phyloP scores from a whole-genome alignment of 441 rosid genomes.

The Arabidopsis hybrid region DNA sequence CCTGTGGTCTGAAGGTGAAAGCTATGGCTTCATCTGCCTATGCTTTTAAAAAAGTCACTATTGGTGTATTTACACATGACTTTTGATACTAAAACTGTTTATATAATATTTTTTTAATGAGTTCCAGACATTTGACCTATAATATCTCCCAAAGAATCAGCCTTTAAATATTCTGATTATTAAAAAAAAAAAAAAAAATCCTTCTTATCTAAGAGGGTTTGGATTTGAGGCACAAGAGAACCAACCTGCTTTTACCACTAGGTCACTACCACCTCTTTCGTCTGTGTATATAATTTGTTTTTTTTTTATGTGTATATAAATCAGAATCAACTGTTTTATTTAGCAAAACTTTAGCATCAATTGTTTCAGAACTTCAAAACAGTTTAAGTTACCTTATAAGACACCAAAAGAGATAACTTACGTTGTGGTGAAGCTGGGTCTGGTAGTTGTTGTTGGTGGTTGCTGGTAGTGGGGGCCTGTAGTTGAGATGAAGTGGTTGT shows the following conservation, averaged over 20 bases:
- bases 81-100: background rate
- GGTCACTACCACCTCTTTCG: too few relatives aligned
- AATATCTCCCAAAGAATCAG: too few relatives aligned
- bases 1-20: background rate
- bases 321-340: background rate
- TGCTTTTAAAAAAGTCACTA: background rate
- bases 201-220: too few relatives aligned
- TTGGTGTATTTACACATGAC: background rate
- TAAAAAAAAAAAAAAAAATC: too few relatives aligned
- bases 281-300: too few relatives aligned
- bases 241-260: too few relatives aligned
- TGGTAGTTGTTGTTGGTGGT: conserved; percentile 31
- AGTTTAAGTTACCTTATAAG: background rate
- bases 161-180: too few relatives aligned
- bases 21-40: background rate
- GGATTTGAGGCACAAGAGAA: too few relatives aligned
- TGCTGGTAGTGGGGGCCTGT: conserved; percentile 32
- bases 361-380: background rate
- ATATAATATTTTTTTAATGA: too few relatives aligned
- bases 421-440: conserved; percentile 32
- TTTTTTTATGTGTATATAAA: background rate
- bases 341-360: background rate
- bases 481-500: conserved; percentile 35
- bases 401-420: conserved; percentile 13
- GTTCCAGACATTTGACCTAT: too few relatives aligned